phyloP scores from a whole-genome alignment of 164 flowering plant species.

The Kingdonia uniflora region DNA sequence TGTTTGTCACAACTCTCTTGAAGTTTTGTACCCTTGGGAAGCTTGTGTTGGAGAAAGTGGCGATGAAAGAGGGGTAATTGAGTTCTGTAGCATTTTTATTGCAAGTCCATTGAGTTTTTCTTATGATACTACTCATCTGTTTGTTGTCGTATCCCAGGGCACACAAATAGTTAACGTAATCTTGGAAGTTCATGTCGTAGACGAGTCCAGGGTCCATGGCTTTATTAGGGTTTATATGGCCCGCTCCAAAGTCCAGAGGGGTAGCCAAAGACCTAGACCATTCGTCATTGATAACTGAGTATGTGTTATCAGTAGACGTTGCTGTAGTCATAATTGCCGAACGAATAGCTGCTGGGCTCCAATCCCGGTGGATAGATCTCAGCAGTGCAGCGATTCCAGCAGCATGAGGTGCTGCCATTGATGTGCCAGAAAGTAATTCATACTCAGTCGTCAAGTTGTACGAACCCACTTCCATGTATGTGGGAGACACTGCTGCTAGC shows the following conservation, averaged over 20 bases:
- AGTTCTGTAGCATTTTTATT: constrained; percentile 8
- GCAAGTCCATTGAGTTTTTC: constrained; percentile 13
- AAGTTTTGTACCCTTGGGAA: constrained; percentile 10
- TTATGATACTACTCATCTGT: constrained; percentile 17
- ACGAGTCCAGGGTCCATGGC: constrained; percentile 20
- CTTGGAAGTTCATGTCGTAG: constrained; percentile 14
- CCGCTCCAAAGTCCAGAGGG: constrained; percentile 17
- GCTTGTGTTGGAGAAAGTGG: constrained; percentile 8
- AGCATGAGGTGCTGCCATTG: too few relatives aligned
- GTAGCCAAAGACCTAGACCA: constrained; percentile 6
- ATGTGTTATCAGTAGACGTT: constrained; percentile 9
- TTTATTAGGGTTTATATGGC: constrained; percentile 14
- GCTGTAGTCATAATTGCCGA: constrained; percentile 34
- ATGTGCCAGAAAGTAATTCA: too few relatives aligned
- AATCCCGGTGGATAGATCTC: too few relatives aligned
- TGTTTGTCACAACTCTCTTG: constrained; percentile 22
- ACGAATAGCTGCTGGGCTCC: constrained; percentile 17
- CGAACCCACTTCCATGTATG: constrained; percentile 10
- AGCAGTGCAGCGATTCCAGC: too few relatives aligned
- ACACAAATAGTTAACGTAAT: constrained; percentile 14
- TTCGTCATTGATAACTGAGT: constrained; percentile 8
- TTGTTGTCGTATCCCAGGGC: constrained; percentile 12
- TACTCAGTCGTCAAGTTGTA: constrained; percentile 19
- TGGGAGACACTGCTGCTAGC: constrained; percentile 23
- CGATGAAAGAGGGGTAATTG: constrained; percentile 27